phyloP scores from a whole-genome alignment of 495 filamentous ascomycete species.

The Xanthoparmelia taractica region DNA sequence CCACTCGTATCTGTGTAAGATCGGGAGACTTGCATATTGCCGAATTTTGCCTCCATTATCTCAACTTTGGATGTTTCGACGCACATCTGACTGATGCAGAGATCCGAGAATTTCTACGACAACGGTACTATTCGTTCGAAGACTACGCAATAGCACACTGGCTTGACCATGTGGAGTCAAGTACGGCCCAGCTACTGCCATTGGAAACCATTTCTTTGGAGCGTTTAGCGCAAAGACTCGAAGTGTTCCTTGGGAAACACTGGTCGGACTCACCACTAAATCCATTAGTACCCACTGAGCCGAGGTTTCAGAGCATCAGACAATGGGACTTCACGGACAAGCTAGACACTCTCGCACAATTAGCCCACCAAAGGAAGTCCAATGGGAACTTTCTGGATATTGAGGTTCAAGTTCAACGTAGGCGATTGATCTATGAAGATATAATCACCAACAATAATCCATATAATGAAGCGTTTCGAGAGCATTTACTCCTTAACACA shows the following conservation, averaged over 20 bases:
- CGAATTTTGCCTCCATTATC: background rate
- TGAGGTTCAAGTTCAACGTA: background rate
- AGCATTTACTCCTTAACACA: background rate
- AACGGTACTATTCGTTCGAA: slow-evolving; percentile 5
- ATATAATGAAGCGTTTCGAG: background rate
- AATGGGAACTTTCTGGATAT: background rate
- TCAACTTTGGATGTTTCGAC: background rate
- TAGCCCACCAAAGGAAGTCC: background rate
- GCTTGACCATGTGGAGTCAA: slow-evolving; percentile 3
- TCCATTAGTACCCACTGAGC: no score
- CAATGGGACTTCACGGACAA: background rate
- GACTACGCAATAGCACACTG: slow-evolving; percentile 10
- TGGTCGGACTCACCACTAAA: background rate
- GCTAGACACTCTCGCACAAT: background rate
- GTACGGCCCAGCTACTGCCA: background rate
- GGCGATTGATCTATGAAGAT: background rate
- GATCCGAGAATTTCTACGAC: background rate
- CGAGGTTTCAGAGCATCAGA: background rate
- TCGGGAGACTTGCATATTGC: background rate
- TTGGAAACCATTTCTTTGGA: background rate
- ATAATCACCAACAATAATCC: background rate
- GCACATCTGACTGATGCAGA: background rate
- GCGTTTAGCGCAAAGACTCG: background rate
- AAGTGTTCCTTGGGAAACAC: background rate
- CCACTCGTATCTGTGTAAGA: background rate